phyloP scores from a whole-genome alignment of 2,329 filamentous ascomycete genomes.

The Aciculosporium take region DNA sequence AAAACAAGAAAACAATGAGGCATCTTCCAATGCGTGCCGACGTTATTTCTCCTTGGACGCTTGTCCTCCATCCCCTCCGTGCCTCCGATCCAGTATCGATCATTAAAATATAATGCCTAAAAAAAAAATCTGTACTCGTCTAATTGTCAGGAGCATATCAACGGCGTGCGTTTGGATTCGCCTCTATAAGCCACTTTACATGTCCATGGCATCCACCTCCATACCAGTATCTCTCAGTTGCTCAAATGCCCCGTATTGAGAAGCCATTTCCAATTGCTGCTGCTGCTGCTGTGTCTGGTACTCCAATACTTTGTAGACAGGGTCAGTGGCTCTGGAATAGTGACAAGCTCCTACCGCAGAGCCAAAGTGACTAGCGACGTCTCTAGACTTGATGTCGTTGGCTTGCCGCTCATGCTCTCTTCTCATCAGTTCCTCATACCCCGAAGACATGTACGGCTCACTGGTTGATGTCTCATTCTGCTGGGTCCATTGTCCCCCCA shows the following conservation, averaged over 20 bases:
- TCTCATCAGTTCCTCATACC: conserved; percentile 58
- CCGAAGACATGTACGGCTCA: conserved; percentile 74
- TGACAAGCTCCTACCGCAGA: conserved; percentile 21
- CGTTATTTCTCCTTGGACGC: neutral
- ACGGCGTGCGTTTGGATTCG: neutral
- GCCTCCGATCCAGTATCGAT: neutral
- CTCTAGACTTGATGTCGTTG: conserved; percentile 21
- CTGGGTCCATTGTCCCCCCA: conserved; percentile 38
- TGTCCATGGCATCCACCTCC: conserved; percentile 35
- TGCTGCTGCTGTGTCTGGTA: conserved; percentile 29
- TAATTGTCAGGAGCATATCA: neutral
- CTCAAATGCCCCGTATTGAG: conserved; percentile 51
- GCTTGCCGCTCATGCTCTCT: conserved; percentile 41
- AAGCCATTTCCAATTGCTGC: conserved; percentile 46
- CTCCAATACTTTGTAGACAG: conserved; percentile 44
- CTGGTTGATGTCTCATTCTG: conserved; percentile 27
- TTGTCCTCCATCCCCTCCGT: neutral
- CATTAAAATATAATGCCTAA: neutral
- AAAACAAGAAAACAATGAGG: neutral
- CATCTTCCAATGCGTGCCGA: neutral
- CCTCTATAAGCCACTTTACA: conserved; percentile 14
- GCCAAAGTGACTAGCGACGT: conserved; percentile 31
- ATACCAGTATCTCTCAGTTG: conserved; percentile 26
- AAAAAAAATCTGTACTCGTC: neutral
- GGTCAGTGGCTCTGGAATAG: conserved; percentile 49